Evolutionary conservation across 176 grass and related monocot species (phyloP), one percentile per base, ranked within the genome.

Genomic region (Eleusine indica): DNA sequence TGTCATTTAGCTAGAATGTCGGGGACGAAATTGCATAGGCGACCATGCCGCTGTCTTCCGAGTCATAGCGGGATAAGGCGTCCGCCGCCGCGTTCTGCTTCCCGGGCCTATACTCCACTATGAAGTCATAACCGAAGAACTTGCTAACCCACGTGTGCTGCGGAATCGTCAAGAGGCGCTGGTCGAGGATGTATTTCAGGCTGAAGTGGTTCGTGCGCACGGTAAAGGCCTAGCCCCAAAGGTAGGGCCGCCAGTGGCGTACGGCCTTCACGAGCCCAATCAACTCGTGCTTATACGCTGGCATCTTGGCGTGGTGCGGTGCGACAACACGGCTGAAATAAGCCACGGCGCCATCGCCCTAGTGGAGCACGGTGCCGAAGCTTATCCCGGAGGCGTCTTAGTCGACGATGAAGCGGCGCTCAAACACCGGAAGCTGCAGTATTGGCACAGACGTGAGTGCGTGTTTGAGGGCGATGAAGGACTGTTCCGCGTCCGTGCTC

Each of bases 401-500:
- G 0, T 64, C 22, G 0, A 64, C 22, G 1, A 64, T 4, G 2
- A 64, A 64, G 0, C 0, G 1, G 0, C 29, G 3, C 0, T 3
- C 2, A 1, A 64, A 64, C 9, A 11, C 10, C 4, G 61, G 61
- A 5, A 64, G 22, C 9, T 64, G 10, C 1, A 64, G 22, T 3
- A 64, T 10, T 3, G 60, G 60, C 0, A 7, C 22, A 4, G 22
- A 29, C 0, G 3, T 65, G 0, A 65, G 28, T 0, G 62, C 62
- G 1, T 5, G 9, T 3, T 65, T 32, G 28, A 65, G 62, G 47
- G 3, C 47, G 9, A 11, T 6, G 22, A 69, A 69, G 5, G 66
- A 5, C 4, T 3, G 5, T 1, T 9, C 38, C 12, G 38, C 66
- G 2, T 41, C 15, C 0, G 0, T 0, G 6, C 5, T 10, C 66